Base-by-base conservation (phyloP, 1,139 yeast genomes). In the Saccharomycopsis crataegensis region DNA sequence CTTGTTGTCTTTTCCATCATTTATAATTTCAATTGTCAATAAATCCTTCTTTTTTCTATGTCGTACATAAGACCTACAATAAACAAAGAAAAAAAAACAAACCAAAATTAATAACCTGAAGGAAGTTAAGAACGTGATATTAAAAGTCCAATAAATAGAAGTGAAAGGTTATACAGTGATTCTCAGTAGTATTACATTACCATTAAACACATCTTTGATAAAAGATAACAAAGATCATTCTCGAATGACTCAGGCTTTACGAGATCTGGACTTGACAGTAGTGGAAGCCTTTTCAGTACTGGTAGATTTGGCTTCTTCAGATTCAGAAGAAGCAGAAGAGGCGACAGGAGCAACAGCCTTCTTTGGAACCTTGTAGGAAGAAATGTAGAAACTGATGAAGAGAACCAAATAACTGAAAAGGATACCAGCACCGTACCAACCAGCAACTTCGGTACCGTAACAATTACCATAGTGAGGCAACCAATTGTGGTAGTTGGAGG, bases 401-500 rank as follows among this genome's bases (percentile, higher is more conserved):
- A 93, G 78, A 59, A 93, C 77, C 75, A 93, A 78, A 74, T 93
- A 93, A 57, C 95, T 84, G 52, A 96, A 84, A 71, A 93, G 79
- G 65, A 93, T 87, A 67, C 84, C 79, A 71, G 91, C 89, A 42
- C 99, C 99, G 64, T 83, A 84, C 57, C 83, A 79, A 43, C 98
- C 98, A 56, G 99, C 99, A 62, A 84, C 77, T 71, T 89, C 93
- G 59, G 91, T 86, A 59, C 99, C 99, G 61, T 87, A 81, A 72
- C 99, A 93, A 63, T 84, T 83, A 59, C 96, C 97, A 65, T 75
- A 72, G 70, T 86, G 83, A 56, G 98, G 96, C 67, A 89, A 55
- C 52, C 72, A 76, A 62, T 67, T 65, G 68, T 80, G 77, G 71
- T 80, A 82, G 57, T 71, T 74, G 64, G 73, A 76, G 43, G 86